Percentiles rank a stretch among this genome's conserved stretches.
phyloP scores from a whole-genome alignment of 768 basidiomycete genomes.

The Lentinula lateritia region DNA sequence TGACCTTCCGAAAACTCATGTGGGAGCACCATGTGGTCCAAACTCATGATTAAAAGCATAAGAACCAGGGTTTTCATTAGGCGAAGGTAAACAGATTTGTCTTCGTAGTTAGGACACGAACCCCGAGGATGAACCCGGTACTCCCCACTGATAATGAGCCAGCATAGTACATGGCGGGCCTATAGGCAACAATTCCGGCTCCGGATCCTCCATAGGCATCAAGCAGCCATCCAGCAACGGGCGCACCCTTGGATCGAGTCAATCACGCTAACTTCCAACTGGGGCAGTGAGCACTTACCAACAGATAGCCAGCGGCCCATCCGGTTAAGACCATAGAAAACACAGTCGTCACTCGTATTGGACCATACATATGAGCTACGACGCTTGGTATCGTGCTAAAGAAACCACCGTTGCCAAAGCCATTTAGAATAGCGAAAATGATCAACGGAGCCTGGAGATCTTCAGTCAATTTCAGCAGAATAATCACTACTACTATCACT shows the following conservation, averaged over 20 bases:
- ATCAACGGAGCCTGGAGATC: conserved; percentile 12
- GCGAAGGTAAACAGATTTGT: background rate
- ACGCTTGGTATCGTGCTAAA: conserved; percentile 27
- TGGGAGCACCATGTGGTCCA: background rate
- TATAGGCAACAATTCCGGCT: background rate
- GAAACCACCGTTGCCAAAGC: conserved; percentile 25
- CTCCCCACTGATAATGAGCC: conserved; percentile 2
- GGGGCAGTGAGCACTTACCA: background rate
- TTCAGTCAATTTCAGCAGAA: too few relatives aligned
- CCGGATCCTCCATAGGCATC: conserved; percentile 1
- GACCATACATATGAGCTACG: conserved; percentile 21
- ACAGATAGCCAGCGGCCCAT: conserved; percentile 20
- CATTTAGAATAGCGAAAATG: conserved; percentile 18
- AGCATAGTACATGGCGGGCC: conserved; percentile 3
- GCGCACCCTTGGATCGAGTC: background rate
- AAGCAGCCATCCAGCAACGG: background rate
- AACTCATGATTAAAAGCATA: background rate
- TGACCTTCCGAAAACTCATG: background rate
- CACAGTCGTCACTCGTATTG: conserved; percentile 21
- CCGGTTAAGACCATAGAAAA: conserved; percentile 28
- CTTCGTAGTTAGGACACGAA: background rate
- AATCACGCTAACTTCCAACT: background rate
- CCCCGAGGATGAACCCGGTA: background rate
- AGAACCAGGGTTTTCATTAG: background rate
- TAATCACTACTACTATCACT: too few relatives aligned